These are phyloP conservation scores for Arabidopsis arenosa DNA, from an alignment of 345 rosid genomes.

Conservation along the genomic window DNA sequence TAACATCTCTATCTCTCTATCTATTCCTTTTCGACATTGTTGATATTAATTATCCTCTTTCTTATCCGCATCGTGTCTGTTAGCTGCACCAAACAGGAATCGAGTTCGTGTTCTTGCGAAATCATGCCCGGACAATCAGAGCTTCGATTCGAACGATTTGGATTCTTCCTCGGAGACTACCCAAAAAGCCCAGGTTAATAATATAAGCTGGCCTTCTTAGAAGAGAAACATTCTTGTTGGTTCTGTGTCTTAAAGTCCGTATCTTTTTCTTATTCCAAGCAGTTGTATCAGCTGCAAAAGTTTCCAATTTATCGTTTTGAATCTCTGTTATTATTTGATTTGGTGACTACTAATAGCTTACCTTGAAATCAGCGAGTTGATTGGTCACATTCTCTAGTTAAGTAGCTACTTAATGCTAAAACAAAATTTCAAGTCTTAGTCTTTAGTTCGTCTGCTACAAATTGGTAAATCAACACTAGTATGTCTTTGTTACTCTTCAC, in stretches of 20 bases:
- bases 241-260: neutral
- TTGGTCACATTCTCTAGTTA: neutral
- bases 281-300: neutral
- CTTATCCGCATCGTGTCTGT: neutral
- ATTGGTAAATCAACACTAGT: neutral
- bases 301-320: neutral
- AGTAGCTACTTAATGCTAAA: neutral
- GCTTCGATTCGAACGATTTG: slow-evolving; percentile 25
- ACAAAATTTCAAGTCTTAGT: neutral
- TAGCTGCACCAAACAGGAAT: slow-evolving; percentile 28
- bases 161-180: slow-evolving; percentile 29
- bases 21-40: too few relatives aligned
- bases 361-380: neutral
- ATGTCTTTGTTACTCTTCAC: slow-evolving; percentile 6
- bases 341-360: neutral
- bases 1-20: too few relatives aligned
- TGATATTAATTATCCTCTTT: too few relatives aligned
- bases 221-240: neutral
- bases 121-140: slow-evolving; percentile 34
- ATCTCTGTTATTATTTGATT: neutral
- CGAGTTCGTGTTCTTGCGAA: slow-evolving; percentile 32
- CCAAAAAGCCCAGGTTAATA: slow-evolving; percentile 22
- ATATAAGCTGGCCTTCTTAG: neutral
- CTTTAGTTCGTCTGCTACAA: slow-evolving; percentile 17
- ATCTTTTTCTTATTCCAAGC: too few relatives aligned